Evolutionary conservation across 2,329 filamentous ascomycete species (phyloP).

Genomic region (Venturiaceae sp.): DNA sequence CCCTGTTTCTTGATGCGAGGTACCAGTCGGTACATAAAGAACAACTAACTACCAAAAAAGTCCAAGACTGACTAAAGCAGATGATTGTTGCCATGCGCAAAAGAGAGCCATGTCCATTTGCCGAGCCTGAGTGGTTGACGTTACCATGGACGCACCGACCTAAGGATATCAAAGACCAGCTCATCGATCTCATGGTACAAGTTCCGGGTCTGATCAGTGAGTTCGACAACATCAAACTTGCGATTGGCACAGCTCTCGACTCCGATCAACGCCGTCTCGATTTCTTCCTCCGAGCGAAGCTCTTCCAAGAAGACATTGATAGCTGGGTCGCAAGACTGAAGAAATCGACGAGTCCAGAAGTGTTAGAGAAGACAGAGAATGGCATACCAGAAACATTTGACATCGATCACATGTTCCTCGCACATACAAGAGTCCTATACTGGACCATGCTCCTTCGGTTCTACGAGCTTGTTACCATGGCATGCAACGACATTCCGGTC

Average conservation of each 20-base stretch:
- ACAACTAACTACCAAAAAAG: not conserved
- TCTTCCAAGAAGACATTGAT: not conserved
- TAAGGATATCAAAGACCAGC: not conserved
- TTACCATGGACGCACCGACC: not conserved
- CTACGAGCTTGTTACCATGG: not conserved
- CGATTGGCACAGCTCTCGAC: not conserved
- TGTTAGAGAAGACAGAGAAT: not conserved
- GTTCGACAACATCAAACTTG: not conserved
- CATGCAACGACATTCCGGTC: not conserved
- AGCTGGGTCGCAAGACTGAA: not conserved
- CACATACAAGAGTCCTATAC: not conserved
- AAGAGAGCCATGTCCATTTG: not conserved
- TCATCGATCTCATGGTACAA: not conserved
- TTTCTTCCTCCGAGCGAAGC: not conserved
- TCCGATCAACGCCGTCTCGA: not conserved
- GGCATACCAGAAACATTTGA: slow-evolving; percentile 2
- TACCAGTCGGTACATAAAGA: not conserved
- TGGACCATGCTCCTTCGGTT: not conserved
- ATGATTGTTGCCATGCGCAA: not conserved
- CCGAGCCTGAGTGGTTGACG: not conserved
- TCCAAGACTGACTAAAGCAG: not conserved
- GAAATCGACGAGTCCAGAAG: not conserved
- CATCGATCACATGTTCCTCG: not conserved
- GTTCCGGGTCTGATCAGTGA: not conserved
- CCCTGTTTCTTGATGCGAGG: slow-evolving; percentile 5